These are phyloP conservation scores for Darksidea phi DNA, from an alignment of 495 filamentous ascomycete species.

Conservation along the genomic window DNA sequence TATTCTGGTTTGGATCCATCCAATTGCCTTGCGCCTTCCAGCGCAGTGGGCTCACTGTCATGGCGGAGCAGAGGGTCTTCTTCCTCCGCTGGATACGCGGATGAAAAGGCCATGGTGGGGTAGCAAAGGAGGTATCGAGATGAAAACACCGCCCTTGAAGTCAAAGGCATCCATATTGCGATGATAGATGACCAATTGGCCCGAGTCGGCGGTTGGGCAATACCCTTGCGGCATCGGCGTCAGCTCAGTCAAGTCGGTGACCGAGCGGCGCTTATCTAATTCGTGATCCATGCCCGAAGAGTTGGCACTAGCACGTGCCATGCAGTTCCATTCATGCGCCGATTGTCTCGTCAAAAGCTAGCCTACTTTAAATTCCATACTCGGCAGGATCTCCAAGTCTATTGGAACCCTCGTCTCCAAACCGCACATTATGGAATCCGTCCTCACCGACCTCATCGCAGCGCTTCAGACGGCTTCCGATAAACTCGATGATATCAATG, in stretches of 20 bases:
- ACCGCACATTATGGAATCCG: background rate
- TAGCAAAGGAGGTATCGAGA: background rate
- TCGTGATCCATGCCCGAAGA: too few species aligned
- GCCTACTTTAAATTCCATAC: too few species aligned
- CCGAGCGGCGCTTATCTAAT: too few species aligned
- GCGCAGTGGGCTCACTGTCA: background rate
- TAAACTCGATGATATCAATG: background rate
- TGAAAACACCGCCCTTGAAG: too few species aligned
- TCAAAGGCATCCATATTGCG: too few species aligned
- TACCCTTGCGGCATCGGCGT: too few species aligned
- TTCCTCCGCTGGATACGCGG: background rate
- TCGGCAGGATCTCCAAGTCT: too few species aligned
- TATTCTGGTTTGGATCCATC: background rate
- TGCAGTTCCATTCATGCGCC: conserved; percentile 1
- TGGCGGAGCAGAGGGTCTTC: background rate
- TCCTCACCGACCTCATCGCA: conserved; percentile 6
- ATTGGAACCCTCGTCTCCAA: too few species aligned
- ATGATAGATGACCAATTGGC: too few species aligned
- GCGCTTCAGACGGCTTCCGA: background rate
- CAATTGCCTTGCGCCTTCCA: background rate
- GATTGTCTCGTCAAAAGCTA: background rate
- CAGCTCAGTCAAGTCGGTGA: too few species aligned
- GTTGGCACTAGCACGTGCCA: too few species aligned
- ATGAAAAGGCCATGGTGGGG: background rate
- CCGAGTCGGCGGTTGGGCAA: too few species aligned